Base-by-base conservation (phyloP, 371 early-diverging fungal species). In the Mortierella sp. region DNA sequence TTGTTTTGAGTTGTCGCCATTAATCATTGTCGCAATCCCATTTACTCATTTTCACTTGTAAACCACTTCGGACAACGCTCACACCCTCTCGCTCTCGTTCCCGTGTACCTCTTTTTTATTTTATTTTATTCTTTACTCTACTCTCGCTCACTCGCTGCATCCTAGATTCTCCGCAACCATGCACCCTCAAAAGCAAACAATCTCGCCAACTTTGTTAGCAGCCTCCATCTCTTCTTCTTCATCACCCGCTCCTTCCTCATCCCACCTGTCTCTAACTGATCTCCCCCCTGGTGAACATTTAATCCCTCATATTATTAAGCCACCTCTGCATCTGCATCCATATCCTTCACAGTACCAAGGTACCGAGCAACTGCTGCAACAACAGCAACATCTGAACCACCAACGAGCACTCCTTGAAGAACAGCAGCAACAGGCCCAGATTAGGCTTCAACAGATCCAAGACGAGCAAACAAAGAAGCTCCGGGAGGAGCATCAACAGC, bases 401-500 rank as follows among this genome's bases (percentile, higher is more conserved):
- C 76, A 68, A 32, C 23, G 70, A n/a, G 47, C 66, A 19, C 54
- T 67, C 29, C 76, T 76, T 29, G 64, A 70, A 23, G 66, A 58
- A 8, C 76, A 76, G 0, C 67, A 70, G 28, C 71, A 56, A 31
- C 71, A 55, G 29, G 72, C 72, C 3, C 72, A 65, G n/a, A 53
- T 64, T 1, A 68, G 68, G 45, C 53, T 77, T 2, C 68, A 72
- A 26, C 63, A 64, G 32, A 45, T 77, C 4, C 77, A 76, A 32
- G 23, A 63, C 40, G 62, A 53, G 9, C 76, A 72, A 68, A 66
- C 58, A 31, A 63, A 56, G 51, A 34, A 40, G 10, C 71, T 70
- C 34, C 43, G 68, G 26, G 77, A 71, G 13, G 64, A 68, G 3
- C 68, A 67, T 8, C 66, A 59, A 8, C 60, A 28, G 15, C 47